phyloP scores from a whole-genome alignment of 768 basidiomycete species.

The Asterophora parasitica region DNA sequence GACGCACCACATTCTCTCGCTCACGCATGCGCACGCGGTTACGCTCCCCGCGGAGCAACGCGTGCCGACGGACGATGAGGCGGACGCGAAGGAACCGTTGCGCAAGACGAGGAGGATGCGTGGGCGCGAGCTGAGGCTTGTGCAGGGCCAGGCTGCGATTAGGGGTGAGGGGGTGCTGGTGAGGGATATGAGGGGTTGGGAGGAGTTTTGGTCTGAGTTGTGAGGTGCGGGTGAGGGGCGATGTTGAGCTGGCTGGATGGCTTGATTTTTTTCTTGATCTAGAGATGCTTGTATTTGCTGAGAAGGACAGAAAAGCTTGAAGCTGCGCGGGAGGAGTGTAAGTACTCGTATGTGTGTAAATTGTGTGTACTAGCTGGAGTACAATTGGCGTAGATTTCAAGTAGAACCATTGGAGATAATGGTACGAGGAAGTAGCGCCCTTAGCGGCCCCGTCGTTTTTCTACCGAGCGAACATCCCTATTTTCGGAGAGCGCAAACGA shows the following conservation, averaged over 20 bases:
- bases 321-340: no score
- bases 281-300: no score
- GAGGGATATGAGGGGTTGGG: constrained; percentile 38
- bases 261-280: no score
- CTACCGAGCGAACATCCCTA: no score
- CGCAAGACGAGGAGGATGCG: constrained; percentile 72
- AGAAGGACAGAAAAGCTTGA: no score
- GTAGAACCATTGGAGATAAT: no score
- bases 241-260: neutral
- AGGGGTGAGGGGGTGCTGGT: constrained; percentile 35
- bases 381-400: no score
- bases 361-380: no score
- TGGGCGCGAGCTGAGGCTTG: constrained; percentile 77
- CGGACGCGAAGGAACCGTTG: constrained; percentile 59
- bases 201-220: constrained; percentile 38
- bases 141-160: constrained; percentile 73
- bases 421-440: no score
- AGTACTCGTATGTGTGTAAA: no score
- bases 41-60: constrained; percentile 56
- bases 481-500: no score
- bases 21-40: constrained; percentile 56
- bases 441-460: no score
- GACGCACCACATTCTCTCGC: constrained; percentile 64
- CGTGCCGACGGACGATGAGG: constrained; percentile 69
- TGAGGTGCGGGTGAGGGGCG: neutral